Conservation (phyloP, 805 yeast genomes). For the Grigorovia humatica region DNA sequence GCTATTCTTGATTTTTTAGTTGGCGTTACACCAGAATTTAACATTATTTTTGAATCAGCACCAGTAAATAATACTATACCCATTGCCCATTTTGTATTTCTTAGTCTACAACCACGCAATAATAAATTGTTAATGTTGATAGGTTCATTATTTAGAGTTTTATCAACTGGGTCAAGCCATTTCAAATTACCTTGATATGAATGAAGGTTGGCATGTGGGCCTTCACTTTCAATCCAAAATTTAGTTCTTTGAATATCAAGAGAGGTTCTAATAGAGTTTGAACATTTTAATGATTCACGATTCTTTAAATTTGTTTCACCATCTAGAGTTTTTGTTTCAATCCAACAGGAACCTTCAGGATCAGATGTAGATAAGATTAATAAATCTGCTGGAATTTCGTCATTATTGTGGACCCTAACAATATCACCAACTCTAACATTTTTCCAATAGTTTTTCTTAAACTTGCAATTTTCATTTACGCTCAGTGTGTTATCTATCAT, state of each 20-base stretch:
- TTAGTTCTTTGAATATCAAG: slow-evolving; percentile 40
- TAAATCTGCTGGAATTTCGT: slow-evolving; percentile 72
- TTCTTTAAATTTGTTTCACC: slow-evolving; percentile 75
- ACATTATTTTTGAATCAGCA: slow-evolving; percentile 69
- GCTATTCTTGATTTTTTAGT: slow-evolving; percentile 68
- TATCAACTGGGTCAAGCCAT: slow-evolving; percentile 31
- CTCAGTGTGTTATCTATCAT: slow-evolving; percentile 48
- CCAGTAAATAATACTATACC: slow-evolving; percentile 75
- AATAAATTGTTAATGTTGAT: slow-evolving; percentile 61
- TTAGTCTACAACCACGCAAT: slow-evolving; percentile 64
- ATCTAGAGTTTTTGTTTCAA: slow-evolving; percentile 75
- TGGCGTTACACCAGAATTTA: slow-evolving; percentile 76
- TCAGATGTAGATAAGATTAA: slow-evolving; percentile 57
- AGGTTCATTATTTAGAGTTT: slow-evolving; percentile 39
- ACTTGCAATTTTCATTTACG: slow-evolving; percentile 27
- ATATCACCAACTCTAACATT: slow-evolving; percentile 65
- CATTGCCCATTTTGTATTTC: slow-evolving; percentile 78
- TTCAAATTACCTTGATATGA: slow-evolving; percentile 64
- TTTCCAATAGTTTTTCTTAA: slow-evolving; percentile 45
- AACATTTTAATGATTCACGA: slow-evolving; percentile 59
- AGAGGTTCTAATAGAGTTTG: slow-evolving; percentile 39
- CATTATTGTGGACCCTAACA: slow-evolving; percentile 59
- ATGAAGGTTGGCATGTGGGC: slow-evolving; percentile 74
- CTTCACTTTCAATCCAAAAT: slow-evolving; percentile 69
- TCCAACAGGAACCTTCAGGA: slow-evolving; percentile 57